Percentiles rank a stretch among this genome's conserved stretches.
phyloP scores from a whole-genome alignment of 768 basidiomycete genomes.

The Lactifluus echinatus region DNA sequence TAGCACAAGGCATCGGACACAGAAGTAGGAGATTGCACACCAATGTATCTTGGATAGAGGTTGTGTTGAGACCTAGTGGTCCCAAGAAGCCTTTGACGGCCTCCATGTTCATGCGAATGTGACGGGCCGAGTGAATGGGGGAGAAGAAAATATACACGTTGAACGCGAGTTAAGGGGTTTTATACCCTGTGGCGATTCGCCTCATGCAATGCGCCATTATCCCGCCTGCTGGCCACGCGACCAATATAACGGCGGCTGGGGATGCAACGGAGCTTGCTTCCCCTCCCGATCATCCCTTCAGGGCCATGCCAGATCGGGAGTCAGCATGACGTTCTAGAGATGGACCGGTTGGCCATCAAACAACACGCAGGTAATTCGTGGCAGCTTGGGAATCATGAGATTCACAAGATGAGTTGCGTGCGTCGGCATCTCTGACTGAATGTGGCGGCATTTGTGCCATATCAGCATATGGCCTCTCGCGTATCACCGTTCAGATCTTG shows the following conservation, averaged over 20 bases:
- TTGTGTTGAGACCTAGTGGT: slow-evolving; percentile 54
- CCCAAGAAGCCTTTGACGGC: slow-evolving; percentile 61
- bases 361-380: slow-evolving; percentile 14
- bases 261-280: neutral
- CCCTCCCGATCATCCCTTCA: neutral
- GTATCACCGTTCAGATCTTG: slow-evolving; percentile 9
- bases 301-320: slow-evolving; percentile 9
- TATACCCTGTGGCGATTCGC: slow-evolving; percentile 18
- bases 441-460: slow-evolving; percentile 6
- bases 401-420: slow-evolving; percentile 4
- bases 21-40: slow-evolving; percentile 32
- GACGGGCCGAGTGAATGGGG: slow-evolving; percentile 16
- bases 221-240: neutral
- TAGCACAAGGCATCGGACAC: neutral
- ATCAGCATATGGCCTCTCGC: slow-evolving; percentile 6
- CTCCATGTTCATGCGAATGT: slow-evolving; percentile 42
- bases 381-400: neutral
- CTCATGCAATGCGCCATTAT: slow-evolving; percentile 17
- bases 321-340: slow-evolving; percentile 1
- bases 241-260: neutral
- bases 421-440: neutral
- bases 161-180: slow-evolving; percentile 12
- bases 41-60: slow-evolving; percentile 68
- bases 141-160: neutral
- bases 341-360: neutral